Conservation (phyloP, 2,329 filamentous ascomycete species). For the Akanthomyces lecanii region DNA sequence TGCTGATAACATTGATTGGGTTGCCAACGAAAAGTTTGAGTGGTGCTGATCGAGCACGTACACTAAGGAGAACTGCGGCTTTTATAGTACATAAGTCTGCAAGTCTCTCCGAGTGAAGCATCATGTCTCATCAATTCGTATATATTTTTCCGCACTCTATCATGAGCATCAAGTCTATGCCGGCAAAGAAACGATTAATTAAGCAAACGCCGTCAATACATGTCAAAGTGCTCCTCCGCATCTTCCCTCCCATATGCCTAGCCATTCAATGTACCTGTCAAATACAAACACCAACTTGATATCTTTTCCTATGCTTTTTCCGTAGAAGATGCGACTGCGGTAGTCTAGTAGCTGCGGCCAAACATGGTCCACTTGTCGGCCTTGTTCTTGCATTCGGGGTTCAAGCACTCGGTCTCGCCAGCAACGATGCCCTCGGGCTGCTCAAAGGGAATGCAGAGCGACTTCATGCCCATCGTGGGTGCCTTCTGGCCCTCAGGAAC, state of each 20-base stretch:
- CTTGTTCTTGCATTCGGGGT: constrained; percentile 72
- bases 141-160: constrained; percentile 17
- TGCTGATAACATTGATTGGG: constrained; percentile 59
- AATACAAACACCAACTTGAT: constrained; percentile 5
- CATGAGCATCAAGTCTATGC: constrained; percentile 14
- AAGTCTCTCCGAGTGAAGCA: not conserved
- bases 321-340: not conserved
- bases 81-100: not conserved
- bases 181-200: constrained; percentile 10
- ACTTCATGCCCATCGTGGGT: constrained; percentile 64
- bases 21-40: constrained; percentile 71
- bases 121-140: constrained; percentile 15
- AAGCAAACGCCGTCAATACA: constrained; percentile 17
- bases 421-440: constrained; percentile 76
- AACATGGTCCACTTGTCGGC: constrained; percentile 93
- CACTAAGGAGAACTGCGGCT: too few relatives aligned
- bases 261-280: not conserved
- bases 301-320: not conserved
- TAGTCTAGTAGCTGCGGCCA: constrained; percentile 62
- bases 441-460: constrained; percentile 69
- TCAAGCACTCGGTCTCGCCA: constrained; percentile 86
- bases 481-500: constrained; percentile 50
- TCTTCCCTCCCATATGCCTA: not conserved
- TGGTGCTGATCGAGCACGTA: constrained; percentile 57
- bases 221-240: constrained; percentile 5